Evolutionary conservation across 768 basidiomycete species (phyloP), one percentile per base, ranked within the genome.

Genomic region (Trametes cingulata): DNA sequence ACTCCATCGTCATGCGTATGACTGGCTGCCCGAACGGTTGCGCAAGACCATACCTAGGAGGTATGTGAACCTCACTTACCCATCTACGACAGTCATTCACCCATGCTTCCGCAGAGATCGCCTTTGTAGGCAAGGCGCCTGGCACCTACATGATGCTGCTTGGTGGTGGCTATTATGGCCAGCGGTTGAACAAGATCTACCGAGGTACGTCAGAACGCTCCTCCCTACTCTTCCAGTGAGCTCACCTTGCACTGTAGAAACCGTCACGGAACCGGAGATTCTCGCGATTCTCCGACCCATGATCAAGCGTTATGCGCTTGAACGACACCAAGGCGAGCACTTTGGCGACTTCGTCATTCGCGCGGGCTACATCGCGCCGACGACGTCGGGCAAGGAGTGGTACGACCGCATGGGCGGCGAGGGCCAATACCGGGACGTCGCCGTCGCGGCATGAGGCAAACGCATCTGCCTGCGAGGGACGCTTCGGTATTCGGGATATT

Each of bases 1-100:
- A 99, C 74, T 87, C 90, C 2, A 96, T 98, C 65, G 86, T 98
- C 61, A 98, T 99, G 96, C 85, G 96, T 53, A 98, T 98, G 95
- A 98, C 95, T 15, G 96, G 96, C 50, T 98, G 95, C 66, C 93
- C 93, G 2, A 95, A 94, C 68, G 93, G 93, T 37, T 95, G 95
- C 72, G 92, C 95, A 2, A 82, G 95, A 59, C 96, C 94, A 37
- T 98, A 96, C 73, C 78, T 95, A 45, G 96, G 92, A 48, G 90
- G 90, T 87, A 43, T 10, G 85, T 68, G 4, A 43, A 33, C 36
- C 14, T 14, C 24, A 2, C 49, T 40, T 14, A 52, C 27, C 27
- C 45, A 40, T 54, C 6, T 22, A 37, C 56, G 22, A 43, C 24
- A 54, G 50, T 14, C 20, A 14, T 14, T 36, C 49, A 42, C 60